These are phyloP conservation scores for Pelagophyceae sp. DNA, from an alignment of 352 stramenopile genomes.

Conservation along the genomic window DNA sequence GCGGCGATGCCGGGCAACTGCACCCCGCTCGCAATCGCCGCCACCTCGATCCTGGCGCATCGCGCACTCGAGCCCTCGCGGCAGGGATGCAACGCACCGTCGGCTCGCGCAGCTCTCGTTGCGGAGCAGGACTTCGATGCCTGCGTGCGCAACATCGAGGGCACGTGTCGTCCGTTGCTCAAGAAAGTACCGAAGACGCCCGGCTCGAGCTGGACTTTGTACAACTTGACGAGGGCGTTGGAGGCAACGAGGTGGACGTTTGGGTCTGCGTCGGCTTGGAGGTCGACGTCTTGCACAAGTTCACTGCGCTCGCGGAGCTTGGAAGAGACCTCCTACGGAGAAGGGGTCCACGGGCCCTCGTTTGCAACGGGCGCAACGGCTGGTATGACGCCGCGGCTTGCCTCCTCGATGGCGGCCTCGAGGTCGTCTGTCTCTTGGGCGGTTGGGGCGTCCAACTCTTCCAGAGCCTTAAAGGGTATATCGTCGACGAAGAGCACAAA, in stretches of 20 bases:
- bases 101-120: background rate
- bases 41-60: conserved; percentile 18
- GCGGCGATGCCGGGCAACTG: background rate
- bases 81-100: background rate
- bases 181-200: conserved; percentile 22
- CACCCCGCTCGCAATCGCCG: background rate
- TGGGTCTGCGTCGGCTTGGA: background rate
- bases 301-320: no score
- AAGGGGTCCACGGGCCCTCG: no score
- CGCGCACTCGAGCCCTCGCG: no score
- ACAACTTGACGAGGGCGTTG: background rate
- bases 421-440: background rate
- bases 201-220: background rate
- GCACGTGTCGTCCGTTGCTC: no score
- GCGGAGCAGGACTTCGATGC: background rate
- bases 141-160: no score
- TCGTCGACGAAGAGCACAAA: background rate
- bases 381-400: no score
- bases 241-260: background rate
- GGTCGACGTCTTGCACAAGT: no score
- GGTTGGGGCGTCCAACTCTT: background rate
- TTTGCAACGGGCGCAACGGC: no score
- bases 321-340: no score
- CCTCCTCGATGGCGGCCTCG: background rate
- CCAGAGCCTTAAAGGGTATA: background rate